phyloP scores from a whole-genome alignment of 2,329 filamentous ascomycete species.

The Ophiostoma pallidulum region DNA sequence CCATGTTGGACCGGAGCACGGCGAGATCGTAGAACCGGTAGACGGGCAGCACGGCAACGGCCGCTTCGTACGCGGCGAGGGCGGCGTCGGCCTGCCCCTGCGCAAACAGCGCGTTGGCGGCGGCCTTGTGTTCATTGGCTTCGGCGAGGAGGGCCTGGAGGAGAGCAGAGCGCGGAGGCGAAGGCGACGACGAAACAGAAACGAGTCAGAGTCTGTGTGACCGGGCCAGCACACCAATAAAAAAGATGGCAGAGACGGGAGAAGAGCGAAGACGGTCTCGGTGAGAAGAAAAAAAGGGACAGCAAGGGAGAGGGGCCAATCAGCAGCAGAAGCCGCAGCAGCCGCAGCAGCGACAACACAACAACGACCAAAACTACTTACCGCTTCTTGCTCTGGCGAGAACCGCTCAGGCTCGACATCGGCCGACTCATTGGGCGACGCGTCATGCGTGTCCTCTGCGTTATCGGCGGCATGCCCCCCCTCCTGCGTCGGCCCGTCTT shows the following conservation, averaged over 20 bases:
- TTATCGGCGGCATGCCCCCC: too few relatives aligned
- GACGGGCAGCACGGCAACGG: conserved; percentile 66
- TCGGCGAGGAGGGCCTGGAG: conserved; percentile 59
- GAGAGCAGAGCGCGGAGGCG: too few relatives aligned
- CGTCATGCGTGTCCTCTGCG: conserved; percentile 23
- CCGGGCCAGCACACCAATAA: too few relatives aligned
- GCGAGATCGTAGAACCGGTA: conserved; percentile 85
- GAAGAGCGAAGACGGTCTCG: background rate
- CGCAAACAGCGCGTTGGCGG: conserved; percentile 73
- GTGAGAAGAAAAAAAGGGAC: too few relatives aligned
- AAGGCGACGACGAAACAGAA: too few relatives aligned
- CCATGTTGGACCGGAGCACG: conserved; percentile 78
- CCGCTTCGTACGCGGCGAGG: conserved; percentile 73
- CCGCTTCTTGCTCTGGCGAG: conserved; percentile 44
- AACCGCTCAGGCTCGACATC: conserved; percentile 28
- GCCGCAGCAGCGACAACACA: background rate
- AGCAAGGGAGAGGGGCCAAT: too few relatives aligned
- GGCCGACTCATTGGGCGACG: too few relatives aligned
- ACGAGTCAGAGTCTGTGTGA: too few relatives aligned
- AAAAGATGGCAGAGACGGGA: background rate
- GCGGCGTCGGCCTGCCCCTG: conserved; percentile 64
- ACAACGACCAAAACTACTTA: conserved; percentile 1
- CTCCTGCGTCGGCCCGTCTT: too few relatives aligned
- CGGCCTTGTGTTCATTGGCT: conserved; percentile 61
- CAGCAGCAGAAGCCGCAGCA: background rate